Evolutionary conservation across 768 basidiomycete genomes (phyloP).

Genomic region (Collybia sordida): DNA sequence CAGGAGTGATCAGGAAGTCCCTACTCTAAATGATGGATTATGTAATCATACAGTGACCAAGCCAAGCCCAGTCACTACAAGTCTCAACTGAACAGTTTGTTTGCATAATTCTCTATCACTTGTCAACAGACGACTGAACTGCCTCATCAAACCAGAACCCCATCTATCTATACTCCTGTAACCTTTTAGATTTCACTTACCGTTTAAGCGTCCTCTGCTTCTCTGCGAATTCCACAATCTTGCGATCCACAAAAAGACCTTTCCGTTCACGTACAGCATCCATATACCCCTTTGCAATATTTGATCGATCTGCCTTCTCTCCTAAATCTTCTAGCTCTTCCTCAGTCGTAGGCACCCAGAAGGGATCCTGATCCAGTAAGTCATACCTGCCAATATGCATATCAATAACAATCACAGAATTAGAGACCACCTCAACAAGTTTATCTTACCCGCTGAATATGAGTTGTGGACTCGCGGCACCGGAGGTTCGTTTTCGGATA

Average conservation of each 20-base stretch:
- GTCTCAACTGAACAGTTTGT: neutral
- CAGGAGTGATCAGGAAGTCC: conserved; percentile 7
- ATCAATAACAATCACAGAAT: conserved; percentile 14
- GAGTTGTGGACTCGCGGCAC: conserved; percentile 95
- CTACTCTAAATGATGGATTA: conserved; percentile 11
- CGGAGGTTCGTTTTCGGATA: conserved; percentile 93
- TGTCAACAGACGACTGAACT: neutral
- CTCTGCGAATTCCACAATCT: conserved; percentile 94
- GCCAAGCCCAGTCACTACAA: no score
- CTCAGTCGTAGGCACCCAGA: conserved; percentile 97
- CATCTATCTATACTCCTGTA: no score
- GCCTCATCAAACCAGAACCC: no score
- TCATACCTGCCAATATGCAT: conserved; percentile 73
- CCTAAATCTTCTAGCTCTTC: conserved; percentile 97
- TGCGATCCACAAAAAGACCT: conserved; percentile 93
- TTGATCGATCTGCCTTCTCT: conserved; percentile 90
- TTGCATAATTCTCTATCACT: neutral
- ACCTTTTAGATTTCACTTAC: conserved; percentile 26
- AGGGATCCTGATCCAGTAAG: conserved; percentile 90
- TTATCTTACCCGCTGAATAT: conserved; percentile 90
- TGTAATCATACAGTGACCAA: neutral
- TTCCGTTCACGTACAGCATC: conserved; percentile 89
- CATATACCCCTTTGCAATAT: conserved; percentile 93
- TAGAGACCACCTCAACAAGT: neutral
- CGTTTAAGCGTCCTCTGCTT: conserved; percentile 90